Conservation (phyloP, 768 basidiomycete species). For the Lactarius hengduanensis region DNA sequence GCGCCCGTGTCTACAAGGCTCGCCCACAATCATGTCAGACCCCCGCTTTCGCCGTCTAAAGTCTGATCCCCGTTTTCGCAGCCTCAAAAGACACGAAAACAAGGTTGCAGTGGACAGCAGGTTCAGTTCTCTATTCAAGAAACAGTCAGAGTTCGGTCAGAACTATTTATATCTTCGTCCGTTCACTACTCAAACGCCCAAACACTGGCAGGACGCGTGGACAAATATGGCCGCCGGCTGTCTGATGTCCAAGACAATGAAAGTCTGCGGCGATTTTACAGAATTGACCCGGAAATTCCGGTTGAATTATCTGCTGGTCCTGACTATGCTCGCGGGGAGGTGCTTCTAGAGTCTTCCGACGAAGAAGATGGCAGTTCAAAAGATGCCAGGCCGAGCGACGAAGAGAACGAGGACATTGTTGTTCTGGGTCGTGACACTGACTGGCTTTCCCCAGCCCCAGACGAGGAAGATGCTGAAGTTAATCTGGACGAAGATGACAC, state of each 20-base stretch:
- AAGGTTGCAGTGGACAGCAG: slow-evolving; percentile 91
- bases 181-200: neutral
- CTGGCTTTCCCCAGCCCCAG: slow-evolving; percentile 42
- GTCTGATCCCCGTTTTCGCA: slow-evolving; percentile 91
- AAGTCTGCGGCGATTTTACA: slow-evolving; percentile 78
- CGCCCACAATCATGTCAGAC: slow-evolving; percentile 57
- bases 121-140: slow-evolving; percentile 74
- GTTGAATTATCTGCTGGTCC: slow-evolving; percentile 41
- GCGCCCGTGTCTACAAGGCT: neutral
- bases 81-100: slow-evolving; percentile 70
- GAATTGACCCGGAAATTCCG: slow-evolving; percentile 51
- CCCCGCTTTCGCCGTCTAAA: slow-evolving; percentile 84
- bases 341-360: slow-evolving; percentile 83
- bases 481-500: slow-evolving; percentile 78
- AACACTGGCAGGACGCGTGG: slow-evolving; percentile 50
- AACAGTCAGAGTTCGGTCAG: slow-evolving; percentile 35
- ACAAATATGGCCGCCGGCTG: slow-evolving; percentile 85
- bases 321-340: slow-evolving; percentile 90
- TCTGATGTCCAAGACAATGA: slow-evolving; percentile 70
- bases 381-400: slow-evolving; percentile 37
- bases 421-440: slow-evolving; percentile 49
- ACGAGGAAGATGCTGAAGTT: slow-evolving; percentile 54
- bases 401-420: slow-evolving; percentile 51
- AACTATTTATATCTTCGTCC: slow-evolving; percentile 25
- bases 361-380: slow-evolving; percentile 51